Evolutionary conservation across 495 filamentous ascomycete genomes (phyloP).

Genomic region (Paragyromitra xinjiangensis): DNA sequence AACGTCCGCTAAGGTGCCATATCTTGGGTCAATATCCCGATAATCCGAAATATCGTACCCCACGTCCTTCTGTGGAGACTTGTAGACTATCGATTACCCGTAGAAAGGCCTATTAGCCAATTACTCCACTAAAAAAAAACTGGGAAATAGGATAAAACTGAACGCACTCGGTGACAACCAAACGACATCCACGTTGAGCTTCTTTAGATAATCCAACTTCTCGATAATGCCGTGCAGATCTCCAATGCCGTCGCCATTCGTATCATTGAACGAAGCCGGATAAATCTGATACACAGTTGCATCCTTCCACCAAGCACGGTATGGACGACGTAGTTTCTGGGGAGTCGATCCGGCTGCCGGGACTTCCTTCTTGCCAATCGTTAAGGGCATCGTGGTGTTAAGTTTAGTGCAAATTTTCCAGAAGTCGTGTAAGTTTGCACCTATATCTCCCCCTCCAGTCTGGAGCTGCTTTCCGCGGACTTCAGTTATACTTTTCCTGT

Average conservation of each 20-base stretch:
- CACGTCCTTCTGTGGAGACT: conserved; percentile 72
- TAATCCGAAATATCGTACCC: conserved; percentile 78
- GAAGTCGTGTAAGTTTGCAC: neutral
- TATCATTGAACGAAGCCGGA: conserved; percentile 72
- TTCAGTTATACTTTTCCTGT: neutral
- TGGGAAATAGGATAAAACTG: neutral
- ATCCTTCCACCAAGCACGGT: conserved; percentile 55
- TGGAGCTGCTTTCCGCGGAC: neutral
- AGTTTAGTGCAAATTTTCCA: neutral
- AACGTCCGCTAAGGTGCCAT: conserved; percentile 71
- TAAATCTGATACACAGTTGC: conserved; percentile 73
- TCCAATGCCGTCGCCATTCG: conserved; percentile 72
- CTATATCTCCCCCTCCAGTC: neutral
- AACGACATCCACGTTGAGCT: conserved; percentile 71
- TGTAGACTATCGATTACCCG: conserved; percentile 61
- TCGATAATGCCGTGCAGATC: conserved; percentile 74
- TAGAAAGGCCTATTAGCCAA: conserved; percentile 1
- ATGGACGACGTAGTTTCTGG: conserved; percentile 8
- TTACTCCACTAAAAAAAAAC: neutral
- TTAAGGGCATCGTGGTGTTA: conserved; percentile 16
- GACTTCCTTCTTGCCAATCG: neutral
- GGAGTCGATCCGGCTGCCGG: neutral
- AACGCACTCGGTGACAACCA: conserved; percentile 69
- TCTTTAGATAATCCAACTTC: conserved; percentile 71
- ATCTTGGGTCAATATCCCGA: conserved; percentile 68